These are phyloP conservation scores for Gyromitra esculenta DNA, from an alignment of 2,329 filamentous ascomycete genomes.

Conservation along the genomic window DNA sequence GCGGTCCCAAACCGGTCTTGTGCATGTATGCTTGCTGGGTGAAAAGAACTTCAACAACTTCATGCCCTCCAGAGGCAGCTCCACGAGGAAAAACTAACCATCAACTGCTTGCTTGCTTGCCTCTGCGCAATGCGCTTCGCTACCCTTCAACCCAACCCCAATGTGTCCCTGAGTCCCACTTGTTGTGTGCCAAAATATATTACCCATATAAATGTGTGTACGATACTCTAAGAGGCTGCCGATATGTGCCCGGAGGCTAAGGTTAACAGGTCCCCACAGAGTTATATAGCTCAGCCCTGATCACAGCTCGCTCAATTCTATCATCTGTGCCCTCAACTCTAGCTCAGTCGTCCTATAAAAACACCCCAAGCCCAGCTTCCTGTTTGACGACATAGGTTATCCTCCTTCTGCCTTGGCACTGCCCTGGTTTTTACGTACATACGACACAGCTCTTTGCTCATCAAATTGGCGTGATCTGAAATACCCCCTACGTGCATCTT, in stretches of 20 bases:
- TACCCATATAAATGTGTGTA: conserved; percentile 32
- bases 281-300: conserved; percentile 23
- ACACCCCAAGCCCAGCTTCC: conserved; percentile 1
- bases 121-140: conserved; percentile 30
- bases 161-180: conserved; percentile 12
- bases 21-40: conserved; percentile 7
- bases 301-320: conserved; percentile 5
- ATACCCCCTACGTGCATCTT: neutral
- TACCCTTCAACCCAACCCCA: conserved; percentile 11
- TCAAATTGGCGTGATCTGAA: conserved; percentile 40
- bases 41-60: conserved; percentile 30
- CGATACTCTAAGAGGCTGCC: conserved; percentile 7
- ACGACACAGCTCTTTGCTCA: neutral
- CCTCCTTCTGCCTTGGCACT: neutral
- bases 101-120: conserved; percentile 26
- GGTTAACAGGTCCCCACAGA: conserved; percentile 29
- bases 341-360: neutral
- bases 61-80: conserved; percentile 44
- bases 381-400: conserved; percentile 6
- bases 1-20: conserved; percentile 22
- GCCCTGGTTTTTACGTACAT: neutral
- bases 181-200: conserved; percentile 28
- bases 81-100: conserved; percentile 30
- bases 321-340: neutral
- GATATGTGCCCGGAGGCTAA: neutral